Evolutionary conservation across 805 yeast species (phyloP).

Genomic region (Candida namnaoensis): DNA sequence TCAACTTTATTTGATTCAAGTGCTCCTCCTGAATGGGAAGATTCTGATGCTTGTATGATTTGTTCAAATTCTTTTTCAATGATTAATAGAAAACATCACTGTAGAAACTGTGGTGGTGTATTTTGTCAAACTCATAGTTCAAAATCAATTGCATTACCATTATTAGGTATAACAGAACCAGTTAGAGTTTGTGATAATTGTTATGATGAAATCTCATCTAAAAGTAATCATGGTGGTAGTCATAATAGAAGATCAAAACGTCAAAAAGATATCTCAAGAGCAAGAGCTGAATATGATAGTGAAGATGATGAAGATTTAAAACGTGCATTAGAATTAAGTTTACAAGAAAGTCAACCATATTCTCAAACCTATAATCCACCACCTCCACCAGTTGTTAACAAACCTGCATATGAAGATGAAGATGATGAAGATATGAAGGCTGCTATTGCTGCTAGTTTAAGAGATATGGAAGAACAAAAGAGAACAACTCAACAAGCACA

Average conservation of each 20-base stretch:
- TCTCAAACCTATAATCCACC: constrained; percentile 18
- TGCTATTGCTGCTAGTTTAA: constrained; percentile 87
- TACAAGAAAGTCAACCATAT: constrained; percentile 39
- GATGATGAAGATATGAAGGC: constrained; percentile 87
- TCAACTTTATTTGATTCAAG: constrained; percentile 69
- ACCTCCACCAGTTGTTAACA: constrained; percentile 1
- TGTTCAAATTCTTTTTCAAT: constrained; percentile 76
- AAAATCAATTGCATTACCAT: constrained; percentile 61
- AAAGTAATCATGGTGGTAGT: constrained; percentile 19
- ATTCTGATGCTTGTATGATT: constrained; percentile 91
- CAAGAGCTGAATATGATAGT: constrained; percentile 19
- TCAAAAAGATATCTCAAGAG: constrained; percentile 16
- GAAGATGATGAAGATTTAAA: constrained; percentile 73
- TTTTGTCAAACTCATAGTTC: constrained; percentile 83
- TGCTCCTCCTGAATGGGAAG: constrained; percentile 97
- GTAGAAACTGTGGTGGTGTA: constrained; percentile 96
- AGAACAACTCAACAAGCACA: constrained; percentile 2
- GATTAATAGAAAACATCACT: constrained; percentile 89
- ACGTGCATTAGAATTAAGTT: constrained; percentile 71
- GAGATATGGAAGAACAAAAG: constrained; percentile 46
- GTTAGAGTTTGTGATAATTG: constrained; percentile 95
- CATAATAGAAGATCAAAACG: constrained; percentile 13
- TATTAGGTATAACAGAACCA: constrained; percentile 78
- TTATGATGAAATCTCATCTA: constrained; percentile 46
- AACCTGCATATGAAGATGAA: constrained; percentile 31